Evolutionary conservation across 148 eudicot species (phyloP).

Genomic region (Rhododendron simsii): DNA sequence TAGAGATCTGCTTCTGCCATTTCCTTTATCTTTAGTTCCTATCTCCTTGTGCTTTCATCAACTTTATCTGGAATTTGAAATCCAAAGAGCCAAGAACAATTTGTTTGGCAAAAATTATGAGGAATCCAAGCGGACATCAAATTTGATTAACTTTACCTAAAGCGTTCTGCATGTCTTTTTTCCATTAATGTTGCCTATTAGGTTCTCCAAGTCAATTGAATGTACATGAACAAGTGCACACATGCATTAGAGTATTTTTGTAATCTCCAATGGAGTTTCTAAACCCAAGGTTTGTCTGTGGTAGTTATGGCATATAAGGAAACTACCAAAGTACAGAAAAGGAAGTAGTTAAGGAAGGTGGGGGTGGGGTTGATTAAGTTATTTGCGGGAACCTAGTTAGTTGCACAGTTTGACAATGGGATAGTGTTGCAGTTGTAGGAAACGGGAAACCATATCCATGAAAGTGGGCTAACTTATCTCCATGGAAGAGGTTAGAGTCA

Average conservation of each 20-base stretch:
- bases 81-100: background rate
- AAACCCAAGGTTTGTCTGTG: conserved; percentile 50
- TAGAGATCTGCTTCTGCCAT: conserved; percentile 81
- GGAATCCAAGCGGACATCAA: background rate
- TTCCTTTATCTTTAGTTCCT: conserved; percentile 63
- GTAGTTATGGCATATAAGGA: conserved; percentile 36
- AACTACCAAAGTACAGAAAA: conserved; percentile 2
- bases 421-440: background rate
- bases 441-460: background rate
- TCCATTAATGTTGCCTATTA: conserved; percentile 76
- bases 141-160: conserved; percentile 38
- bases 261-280: conserved; percentile 71
- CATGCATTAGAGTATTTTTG: conserved; percentile 82
- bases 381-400: background rate
- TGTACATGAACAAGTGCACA: conserved; percentile 83
- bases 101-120: background rate
- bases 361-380: background rate
- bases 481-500: background rate
- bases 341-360: background rate
- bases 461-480: background rate
- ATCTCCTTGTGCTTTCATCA: conserved; percentile 78
- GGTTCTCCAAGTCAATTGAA: conserved; percentile 76
- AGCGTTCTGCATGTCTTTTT: conserved; percentile 82
- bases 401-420: background rate
- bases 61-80: conserved; percentile 40